Conservation (phyloP, 2,329 filamentous ascomycete genomes). For the Diaporthe helianthi region DNA sequence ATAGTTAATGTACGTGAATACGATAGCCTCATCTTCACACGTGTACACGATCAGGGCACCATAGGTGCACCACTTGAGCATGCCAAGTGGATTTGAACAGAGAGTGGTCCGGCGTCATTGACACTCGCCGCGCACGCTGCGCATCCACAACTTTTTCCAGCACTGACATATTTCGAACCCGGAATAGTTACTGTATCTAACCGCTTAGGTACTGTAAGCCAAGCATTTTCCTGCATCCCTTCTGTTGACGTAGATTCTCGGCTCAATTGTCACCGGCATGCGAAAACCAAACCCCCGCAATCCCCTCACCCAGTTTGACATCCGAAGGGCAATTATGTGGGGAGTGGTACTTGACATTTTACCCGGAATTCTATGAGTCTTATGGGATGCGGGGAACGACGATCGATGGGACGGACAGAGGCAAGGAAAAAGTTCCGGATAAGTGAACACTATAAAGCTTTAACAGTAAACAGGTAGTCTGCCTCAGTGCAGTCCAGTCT, state of each 20-base stretch:
- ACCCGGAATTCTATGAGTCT: background rate
- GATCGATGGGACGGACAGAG: background rate
- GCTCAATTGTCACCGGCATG: conserved; percentile 6
- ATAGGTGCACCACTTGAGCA: background rate
- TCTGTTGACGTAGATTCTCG: background rate
- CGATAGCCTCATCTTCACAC: background rate
- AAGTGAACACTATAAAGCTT: background rate
- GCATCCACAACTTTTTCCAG: background rate
- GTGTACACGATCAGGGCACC: no score
- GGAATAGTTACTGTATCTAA: background rate
- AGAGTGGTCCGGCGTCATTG: background rate
- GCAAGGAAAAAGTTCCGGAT: background rate
- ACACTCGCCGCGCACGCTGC: no score
- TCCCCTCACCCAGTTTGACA: conserved; percentile 1
- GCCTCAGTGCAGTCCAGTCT: background rate
- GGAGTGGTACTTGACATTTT: conserved; percentile 4
- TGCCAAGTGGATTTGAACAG: background rate
- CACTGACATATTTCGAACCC: background rate
- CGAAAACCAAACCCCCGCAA: background rate
- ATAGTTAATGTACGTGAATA: background rate
- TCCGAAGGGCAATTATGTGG: background rate
- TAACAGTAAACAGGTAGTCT: background rate
- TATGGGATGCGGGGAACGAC: conserved; percentile 8
- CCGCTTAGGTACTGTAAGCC: background rate
- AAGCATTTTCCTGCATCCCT: background rate